A percentile compares a stretch with the other conserved stretches of the same genome.
These are phyloP conservation scores for Lophium mytilinum DNA, from an alignment of 495 filamentous ascomycete genomes.

Conservation along the genomic window DNA sequence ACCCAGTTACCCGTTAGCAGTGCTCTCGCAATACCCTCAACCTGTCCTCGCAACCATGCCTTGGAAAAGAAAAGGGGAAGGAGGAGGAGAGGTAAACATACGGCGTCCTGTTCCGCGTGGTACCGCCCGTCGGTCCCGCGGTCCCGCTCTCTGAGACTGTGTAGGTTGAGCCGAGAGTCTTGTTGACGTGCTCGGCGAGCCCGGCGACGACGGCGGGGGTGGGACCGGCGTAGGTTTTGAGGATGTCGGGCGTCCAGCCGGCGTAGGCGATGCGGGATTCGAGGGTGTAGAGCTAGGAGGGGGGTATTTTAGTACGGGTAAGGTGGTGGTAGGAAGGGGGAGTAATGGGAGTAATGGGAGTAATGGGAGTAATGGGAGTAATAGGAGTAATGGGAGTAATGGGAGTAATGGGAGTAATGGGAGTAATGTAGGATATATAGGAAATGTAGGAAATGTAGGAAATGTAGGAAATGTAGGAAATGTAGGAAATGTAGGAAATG, in stretches of 20 bases:
- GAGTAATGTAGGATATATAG: too few relatives aligned
- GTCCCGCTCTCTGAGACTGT: slow-evolving; percentile 53
- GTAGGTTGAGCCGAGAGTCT: slow-evolving; percentile 46
- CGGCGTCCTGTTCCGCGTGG: slow-evolving; percentile 49
- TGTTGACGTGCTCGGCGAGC: slow-evolving; percentile 48
- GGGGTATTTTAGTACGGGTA: background rate
- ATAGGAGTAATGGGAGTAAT: background rate
- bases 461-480: too few relatives aligned
- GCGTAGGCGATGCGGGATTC: slow-evolving; percentile 51
- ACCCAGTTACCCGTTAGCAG: background rate
- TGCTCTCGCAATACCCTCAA: background rate
- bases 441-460: too few relatives aligned
- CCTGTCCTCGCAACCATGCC: too few relatives aligned
- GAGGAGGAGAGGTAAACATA: slow-evolving; percentile 25
- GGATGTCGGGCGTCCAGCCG: slow-evolving; percentile 49
- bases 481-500: too few relatives aligned
- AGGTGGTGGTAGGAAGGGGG: background rate
- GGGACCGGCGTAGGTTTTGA: slow-evolving; percentile 47
- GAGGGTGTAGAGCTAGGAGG: slow-evolving; percentile 48
- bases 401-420: background rate
- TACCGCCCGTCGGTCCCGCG: slow-evolving; percentile 52
- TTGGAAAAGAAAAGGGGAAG: too few relatives aligned
- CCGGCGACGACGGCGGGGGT: slow-evolving; percentile 47
- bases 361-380: too few relatives aligned
- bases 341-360: too few relatives aligned